phyloP scores from a whole-genome alignment of 2,329 filamentous ascomycete species.

The Alternaria angustiovoidea region DNA sequence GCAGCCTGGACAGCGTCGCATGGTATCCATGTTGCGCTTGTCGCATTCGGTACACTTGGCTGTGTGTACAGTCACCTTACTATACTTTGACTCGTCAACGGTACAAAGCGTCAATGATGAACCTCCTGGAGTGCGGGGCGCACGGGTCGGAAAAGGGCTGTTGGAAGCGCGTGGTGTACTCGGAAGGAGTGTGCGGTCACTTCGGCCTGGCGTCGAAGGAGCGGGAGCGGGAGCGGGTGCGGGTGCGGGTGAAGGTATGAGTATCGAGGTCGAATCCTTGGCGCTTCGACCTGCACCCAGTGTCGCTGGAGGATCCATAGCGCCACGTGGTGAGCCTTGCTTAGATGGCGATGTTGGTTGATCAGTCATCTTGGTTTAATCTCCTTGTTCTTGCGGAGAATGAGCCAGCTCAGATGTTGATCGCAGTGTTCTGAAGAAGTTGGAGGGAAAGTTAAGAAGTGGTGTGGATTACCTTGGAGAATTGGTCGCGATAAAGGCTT shows the following conservation, averaged over 20 bases:
- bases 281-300: not conserved
- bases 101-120: conserved; percentile 20
- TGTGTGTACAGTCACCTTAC: conserved; percentile 40
- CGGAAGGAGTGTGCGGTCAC: not conserved
- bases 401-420: not conserved
- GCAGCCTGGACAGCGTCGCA: conserved; percentile 47
- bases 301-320: conserved; percentile 4
- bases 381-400: not conserved
- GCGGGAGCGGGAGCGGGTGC: not conserved
- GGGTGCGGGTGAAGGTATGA: not conserved
- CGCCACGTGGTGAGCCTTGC: not conserved
- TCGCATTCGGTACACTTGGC: conserved; percentile 51
- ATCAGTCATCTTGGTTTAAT: not conserved
- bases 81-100: conserved; percentile 31
- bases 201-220: not conserved
- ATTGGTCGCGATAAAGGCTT: not conserved
- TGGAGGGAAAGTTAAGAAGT: not conserved
- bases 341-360: not conserved
- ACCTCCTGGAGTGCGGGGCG: conserved; percentile 22
- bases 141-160: conserved; percentile 8
- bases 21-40: conserved; percentile 38
- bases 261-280: not conserved
- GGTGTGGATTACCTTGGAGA: not conserved
- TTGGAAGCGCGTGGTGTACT: conserved; percentile 1
- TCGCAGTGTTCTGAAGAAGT: not conserved